phyloP scores from a whole-genome alignment of 2,329 filamentous ascomycete species.

The Samsoniella hepiali region DNA sequence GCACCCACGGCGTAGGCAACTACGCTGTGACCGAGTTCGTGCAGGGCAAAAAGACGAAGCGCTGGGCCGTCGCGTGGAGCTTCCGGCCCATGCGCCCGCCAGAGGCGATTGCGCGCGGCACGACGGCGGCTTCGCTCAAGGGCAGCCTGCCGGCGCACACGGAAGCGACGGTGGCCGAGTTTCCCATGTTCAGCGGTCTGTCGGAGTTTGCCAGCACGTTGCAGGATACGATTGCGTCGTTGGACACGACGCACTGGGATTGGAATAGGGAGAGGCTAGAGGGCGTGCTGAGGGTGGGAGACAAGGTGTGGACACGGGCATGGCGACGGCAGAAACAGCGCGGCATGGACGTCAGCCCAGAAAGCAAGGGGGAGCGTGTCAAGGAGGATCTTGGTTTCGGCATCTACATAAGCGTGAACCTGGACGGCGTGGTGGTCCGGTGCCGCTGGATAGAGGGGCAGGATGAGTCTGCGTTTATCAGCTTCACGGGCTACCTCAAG shows the following conservation, averaged over 20 bases:
- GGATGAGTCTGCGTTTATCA: conserved; percentile 75
- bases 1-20: conserved; percentile 61
- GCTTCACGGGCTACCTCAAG: conserved; percentile 78
- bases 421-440: conserved; percentile 42
- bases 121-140: conserved; percentile 39
- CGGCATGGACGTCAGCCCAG: conserved; percentile 45
- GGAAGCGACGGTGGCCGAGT: conserved; percentile 41
- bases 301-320: conserved; percentile 75
- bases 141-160: conserved; percentile 43
- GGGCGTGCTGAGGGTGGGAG: conserved; percentile 61
- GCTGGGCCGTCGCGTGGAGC: conserved; percentile 91
- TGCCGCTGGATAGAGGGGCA: conserved; percentile 68
- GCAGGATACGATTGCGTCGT: conserved; percentile 45
- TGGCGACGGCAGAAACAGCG: conserved; percentile 60
- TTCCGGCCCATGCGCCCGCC: conserved; percentile 65
- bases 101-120: conserved; percentile 42
- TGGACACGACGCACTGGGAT: conserved; percentile 61
- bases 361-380: conserved; percentile 32
- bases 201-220: conserved; percentile 34
- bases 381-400: conserved; percentile 48
- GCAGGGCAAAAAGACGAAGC: conserved; percentile 71
- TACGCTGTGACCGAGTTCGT: conserved; percentile 79
- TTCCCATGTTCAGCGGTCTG: conserved; percentile 41
- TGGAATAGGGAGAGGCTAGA: conserved; percentile 54
- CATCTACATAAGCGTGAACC: conserved; percentile 44